Evolutionary conservation across 257 asterid genomes (phyloP).

Genomic region (Linderniella brevidens): DNA sequence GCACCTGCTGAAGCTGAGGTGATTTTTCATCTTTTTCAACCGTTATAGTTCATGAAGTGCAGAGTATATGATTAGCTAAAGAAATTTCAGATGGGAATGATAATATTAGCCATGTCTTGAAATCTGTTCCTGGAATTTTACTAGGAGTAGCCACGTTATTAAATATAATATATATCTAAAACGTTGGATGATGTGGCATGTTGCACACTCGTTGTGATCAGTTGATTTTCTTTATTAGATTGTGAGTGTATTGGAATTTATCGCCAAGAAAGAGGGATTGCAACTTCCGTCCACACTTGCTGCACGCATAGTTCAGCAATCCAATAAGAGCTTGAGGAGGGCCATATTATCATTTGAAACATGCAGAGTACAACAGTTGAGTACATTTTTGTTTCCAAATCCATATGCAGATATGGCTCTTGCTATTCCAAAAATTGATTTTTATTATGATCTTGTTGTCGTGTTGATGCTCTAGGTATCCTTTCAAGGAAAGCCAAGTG

Average conservation of each 20-base stretch:
- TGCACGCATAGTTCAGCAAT: constrained; percentile 61
- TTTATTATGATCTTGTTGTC: constrained; percentile 4
- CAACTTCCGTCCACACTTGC: constrained; percentile 73
- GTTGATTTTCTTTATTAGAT: constrained; percentile 27
- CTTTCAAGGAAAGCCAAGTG: constrained; percentile 56
- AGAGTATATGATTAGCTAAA: too few species aligned
- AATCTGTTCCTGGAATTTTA: too few species aligned
- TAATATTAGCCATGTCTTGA: too few species aligned
- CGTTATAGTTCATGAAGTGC: not conserved
- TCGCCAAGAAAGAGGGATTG: constrained; percentile 84
- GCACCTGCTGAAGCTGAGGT: constrained; percentile 84
- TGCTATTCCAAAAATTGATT: constrained; percentile 1
- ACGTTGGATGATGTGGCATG: not conserved
- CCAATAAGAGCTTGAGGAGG: constrained; percentile 82
- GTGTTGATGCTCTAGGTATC: constrained; percentile 43
- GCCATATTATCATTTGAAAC: constrained; percentile 86
- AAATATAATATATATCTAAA: too few species aligned
- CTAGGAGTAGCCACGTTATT: too few species aligned
- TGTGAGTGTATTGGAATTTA: constrained; percentile 59
- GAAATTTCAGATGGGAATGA: too few species aligned
- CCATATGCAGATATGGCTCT: constrained; percentile 6
- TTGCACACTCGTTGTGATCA: constrained; percentile 5
- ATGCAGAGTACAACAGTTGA: constrained; percentile 90
- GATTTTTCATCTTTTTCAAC: constrained; percentile 9
- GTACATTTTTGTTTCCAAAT: constrained; percentile 12